phyloP scores from a whole-genome alignment of 2,329 filamentous ascomycete genomes.

The Penicillium sp. region DNA sequence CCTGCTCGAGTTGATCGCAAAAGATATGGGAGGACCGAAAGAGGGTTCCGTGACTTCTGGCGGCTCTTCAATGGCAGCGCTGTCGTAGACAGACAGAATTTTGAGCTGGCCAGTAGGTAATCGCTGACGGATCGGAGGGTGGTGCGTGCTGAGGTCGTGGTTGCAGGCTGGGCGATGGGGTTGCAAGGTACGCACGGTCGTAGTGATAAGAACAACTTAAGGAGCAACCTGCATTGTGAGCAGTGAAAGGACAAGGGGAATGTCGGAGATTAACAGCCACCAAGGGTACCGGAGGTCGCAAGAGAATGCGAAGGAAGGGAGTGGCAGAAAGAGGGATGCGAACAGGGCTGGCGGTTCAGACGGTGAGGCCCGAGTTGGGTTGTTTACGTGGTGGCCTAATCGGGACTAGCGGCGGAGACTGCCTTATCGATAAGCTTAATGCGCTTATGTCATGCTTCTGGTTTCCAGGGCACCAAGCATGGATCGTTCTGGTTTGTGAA shows the following conservation, averaged over 20 bases:
- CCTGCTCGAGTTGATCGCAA: constrained; percentile 8
- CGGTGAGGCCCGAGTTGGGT: constrained; percentile 41
- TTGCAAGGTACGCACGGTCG: constrained; percentile 19
- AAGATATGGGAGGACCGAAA: not conserved
- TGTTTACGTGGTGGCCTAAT: constrained; percentile 43
- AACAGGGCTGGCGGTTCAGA: constrained; percentile 21
- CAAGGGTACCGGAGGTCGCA: constrained; percentile 6
- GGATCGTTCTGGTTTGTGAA: not conserved
- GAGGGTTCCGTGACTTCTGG: not conserved
- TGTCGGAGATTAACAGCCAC: not conserved
- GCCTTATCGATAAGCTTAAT: constrained; percentile 49
- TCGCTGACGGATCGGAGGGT: not conserved
- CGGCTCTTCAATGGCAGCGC: not conserved
- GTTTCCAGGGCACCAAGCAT: constrained; percentile 17
- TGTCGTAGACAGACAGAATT: not conserved
- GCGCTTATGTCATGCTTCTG: constrained; percentile 17
- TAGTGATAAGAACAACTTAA: constrained; percentile 13
- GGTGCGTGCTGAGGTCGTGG: not conserved
- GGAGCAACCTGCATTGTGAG: constrained; percentile 15
- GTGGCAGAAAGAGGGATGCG: constrained; percentile 13
- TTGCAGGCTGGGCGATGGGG: constrained; percentile 10
- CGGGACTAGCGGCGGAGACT: constrained; percentile 34
- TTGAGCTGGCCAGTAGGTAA: not conserved
- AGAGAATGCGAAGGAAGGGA: constrained; percentile 10
- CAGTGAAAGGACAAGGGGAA: constrained; percentile 6